Conservation (phyloP, 345 rosid species). For the Euphorbia tirucalli region DNA sequence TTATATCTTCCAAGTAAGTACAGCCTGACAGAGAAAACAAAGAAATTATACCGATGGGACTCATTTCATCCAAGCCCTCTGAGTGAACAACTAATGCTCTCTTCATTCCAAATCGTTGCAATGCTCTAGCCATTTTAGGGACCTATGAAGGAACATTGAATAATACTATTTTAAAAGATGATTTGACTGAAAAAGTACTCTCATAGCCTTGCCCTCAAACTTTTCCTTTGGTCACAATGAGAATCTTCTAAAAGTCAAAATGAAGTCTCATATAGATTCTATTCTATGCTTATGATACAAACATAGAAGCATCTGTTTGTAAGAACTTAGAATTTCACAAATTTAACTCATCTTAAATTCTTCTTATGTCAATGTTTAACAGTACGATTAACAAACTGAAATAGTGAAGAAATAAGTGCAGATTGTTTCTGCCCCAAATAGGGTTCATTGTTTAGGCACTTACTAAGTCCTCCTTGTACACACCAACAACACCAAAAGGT, state of each 20-base stretch:
- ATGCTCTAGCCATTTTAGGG: slow-evolving; percentile 82
- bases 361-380: background rate
- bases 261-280: background rate
- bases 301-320: background rate
- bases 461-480: slow-evolving; percentile 73
- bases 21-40: background rate
- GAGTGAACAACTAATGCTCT: slow-evolving; percentile 95
- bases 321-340: background rate
- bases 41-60: slow-evolving; percentile 69
- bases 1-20: background rate
- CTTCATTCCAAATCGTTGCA: slow-evolving; percentile 87
- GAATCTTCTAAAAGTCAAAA: background rate
- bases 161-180: background rate
- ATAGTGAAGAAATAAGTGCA: background rate
- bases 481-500: slow-evolving; percentile 89
- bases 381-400: background rate
- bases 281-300: background rate
- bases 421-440: background rate
- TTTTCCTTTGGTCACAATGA: background rate
- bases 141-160: slow-evolving; percentile 47
- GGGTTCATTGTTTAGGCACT: slow-evolving; percentile 11
- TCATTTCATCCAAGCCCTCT: slow-evolving; percentile 94
- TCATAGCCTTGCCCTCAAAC: background rate
- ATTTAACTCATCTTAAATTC: background rate
- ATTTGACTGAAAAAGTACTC: slow-evolving; percentile 2